Base-by-base conservation (phyloP, 371 early-diverging fungal species). In the Actinomortierella wolfii region DNA sequence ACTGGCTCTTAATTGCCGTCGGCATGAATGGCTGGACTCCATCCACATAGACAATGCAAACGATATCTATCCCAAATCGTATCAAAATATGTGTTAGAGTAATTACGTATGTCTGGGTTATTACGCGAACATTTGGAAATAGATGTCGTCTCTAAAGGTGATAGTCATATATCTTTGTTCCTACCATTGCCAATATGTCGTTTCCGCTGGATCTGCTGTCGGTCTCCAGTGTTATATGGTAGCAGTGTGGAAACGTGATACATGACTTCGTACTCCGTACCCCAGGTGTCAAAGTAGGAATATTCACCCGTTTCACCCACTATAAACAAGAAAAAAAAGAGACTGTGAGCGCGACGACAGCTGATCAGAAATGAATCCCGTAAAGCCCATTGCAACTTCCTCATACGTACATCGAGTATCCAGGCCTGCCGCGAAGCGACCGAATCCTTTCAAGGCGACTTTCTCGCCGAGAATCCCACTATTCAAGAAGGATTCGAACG, bases 251-350 rank as follows among this genome's bases (percentile, higher is more conserved):
- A 85, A 5, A 92, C 90, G 65, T 95, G 95, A 67, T 89, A 95
- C 91, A 94, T 92, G 62, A 95, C 86, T 64, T 93, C 92, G 67
- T 86, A 91, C 6, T 86, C 91, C 74, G 79, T 86, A 84, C 92
- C 92, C 59, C 85, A 84, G 1, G 92, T 87, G 54, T 85, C 76
- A 79, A 68, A 78, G 29, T 87, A 87, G 1, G 92, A 88, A 43
- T 88, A 76, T n/a, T 82, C 83, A 0, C 93, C 95, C 4, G 92
- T 89, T 69, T 89, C 84, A 39, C 87, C 88, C 51, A 79, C 81
- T 80, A 57, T 11, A 53, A 42, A 39, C 21, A 17, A 49, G 47
- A 29, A 52, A 43, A 2, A 56, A 26, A 42, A 53, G 55, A 51
- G 44, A 56, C 26, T 25, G 11, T 34, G 34, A 34, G 11, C 4